Conservation (phyloP, 2,329 filamentous ascomycete species). For the Calycina marina region DNA sequence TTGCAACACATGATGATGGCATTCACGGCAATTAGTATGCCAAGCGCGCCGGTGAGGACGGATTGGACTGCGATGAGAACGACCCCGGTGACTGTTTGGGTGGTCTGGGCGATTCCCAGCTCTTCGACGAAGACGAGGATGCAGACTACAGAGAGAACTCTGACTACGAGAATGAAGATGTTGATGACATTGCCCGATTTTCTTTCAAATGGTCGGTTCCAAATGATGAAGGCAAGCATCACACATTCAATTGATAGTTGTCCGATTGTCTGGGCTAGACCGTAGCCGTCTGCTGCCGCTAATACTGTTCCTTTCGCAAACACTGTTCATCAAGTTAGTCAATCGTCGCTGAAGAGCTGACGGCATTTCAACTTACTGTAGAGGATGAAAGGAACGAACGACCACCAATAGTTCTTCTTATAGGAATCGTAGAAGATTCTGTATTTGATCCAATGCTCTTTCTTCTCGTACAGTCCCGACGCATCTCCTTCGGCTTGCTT, state of each 20-base stretch:
- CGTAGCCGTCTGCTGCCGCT: conserved; percentile 73
- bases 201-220: conserved; percentile 74
- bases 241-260: conserved; percentile 70
- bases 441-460: conserved; percentile 87
- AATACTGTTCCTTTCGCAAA: conserved; percentile 79
- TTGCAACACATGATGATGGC: conserved; percentile 70
- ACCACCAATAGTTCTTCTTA: conserved; percentile 91
- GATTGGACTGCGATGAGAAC: conserved; percentile 87
- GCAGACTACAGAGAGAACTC: conserved; percentile 76
- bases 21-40: conserved; percentile 80
- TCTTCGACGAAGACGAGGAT: conserved; percentile 91
- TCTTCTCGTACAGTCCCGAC: conserved; percentile 68
- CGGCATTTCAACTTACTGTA: conserved; percentile 34
- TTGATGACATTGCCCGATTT: conserved; percentile 87
- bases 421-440: conserved; percentile 95
- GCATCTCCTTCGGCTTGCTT: conserved; percentile 63
- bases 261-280: conserved; percentile 63
- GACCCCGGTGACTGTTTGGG: conserved; percentile 87
- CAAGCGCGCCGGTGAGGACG: conserved; percentile 65
- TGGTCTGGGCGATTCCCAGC: conserved; percentile 77
- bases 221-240: conserved; percentile 64
- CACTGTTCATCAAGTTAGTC: conserved; percentile 31
- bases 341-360: too few relatives aligned
- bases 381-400: conserved; percentile 77
- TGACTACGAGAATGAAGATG: conserved; percentile 77